Conservation (phyloP, 2,329 filamentous ascomycete species). For the Drechmeria coniospora region DNA sequence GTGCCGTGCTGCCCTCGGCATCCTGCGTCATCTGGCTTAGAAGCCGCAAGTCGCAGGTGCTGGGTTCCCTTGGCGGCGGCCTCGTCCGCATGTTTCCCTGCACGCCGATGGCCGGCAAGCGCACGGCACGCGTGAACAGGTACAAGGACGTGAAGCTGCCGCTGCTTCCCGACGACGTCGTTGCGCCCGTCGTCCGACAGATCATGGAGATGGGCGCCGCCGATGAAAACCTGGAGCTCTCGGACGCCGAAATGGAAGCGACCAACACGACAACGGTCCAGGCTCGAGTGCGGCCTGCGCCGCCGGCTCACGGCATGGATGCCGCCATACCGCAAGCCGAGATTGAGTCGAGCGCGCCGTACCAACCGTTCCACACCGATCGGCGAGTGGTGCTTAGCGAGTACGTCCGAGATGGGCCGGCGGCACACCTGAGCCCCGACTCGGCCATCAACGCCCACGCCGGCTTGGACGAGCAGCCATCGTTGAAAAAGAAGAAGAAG, state of each 20-base stretch:
- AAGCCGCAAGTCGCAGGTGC: slow-evolving; percentile 42
- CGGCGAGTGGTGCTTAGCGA: slow-evolving; percentile 65
- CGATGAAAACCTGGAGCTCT: slow-evolving; percentile 39
- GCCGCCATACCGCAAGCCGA: slow-evolving; percentile 62
- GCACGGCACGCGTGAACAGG: slow-evolving; percentile 38
- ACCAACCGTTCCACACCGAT: slow-evolving; percentile 92
- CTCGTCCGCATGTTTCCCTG: slow-evolving; percentile 50
- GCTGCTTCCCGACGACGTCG: slow-evolving; percentile 40
- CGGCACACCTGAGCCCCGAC: slow-evolving; percentile 19
- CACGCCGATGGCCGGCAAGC: slow-evolving; percentile 37
- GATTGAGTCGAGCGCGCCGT: slow-evolving; percentile 89
- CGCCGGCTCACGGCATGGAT: slow-evolving; percentile 31
- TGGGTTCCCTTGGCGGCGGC: slow-evolving; percentile 52
- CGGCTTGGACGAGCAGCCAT: slow-evolving; percentile 22
- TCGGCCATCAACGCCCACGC: slow-evolving; percentile 25
- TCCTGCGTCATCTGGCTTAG: slow-evolving; percentile 52
- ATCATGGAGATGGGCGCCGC: slow-evolving; percentile 34
- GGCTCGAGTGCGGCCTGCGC: slow-evolving; percentile 19
- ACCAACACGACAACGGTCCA: slow-evolving; percentile 38
- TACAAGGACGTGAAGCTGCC: slow-evolving; percentile 54
- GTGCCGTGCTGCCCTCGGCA: slow-evolving; percentile 34
- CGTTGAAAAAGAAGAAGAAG: slow-evolving; percentile 22
- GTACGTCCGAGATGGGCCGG: slow-evolving; percentile 25
- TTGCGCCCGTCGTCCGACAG: slow-evolving; percentile 40
- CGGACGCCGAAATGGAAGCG: slow-evolving; percentile 35